These are phyloP conservation scores for Jackrogersella minutella DNA, from an alignment of 495 filamentous ascomycete genomes.

Conservation along the genomic window DNA sequence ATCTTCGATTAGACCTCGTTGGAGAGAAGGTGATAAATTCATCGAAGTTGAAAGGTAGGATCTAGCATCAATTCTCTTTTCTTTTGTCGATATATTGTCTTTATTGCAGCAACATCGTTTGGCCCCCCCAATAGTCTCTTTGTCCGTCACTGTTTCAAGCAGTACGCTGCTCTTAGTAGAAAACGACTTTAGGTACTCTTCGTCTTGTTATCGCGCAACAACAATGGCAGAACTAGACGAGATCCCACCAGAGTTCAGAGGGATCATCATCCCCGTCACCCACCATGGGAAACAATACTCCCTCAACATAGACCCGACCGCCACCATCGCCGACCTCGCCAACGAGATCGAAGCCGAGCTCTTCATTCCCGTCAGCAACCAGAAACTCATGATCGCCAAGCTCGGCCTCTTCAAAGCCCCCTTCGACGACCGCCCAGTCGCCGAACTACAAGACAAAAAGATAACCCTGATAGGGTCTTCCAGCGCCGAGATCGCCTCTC, in stretches of 20 bases:
- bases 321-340: constrained; percentile 70
- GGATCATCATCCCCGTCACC: constrained; percentile 59
- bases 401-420: constrained; percentile 72
- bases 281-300: constrained; percentile 63
- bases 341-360: constrained; percentile 60
- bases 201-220: neutral
- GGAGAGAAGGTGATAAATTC: neutral
- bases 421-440: constrained; percentile 50
- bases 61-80: constrained; percentile 5
- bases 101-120: neutral
- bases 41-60: constrained; percentile 16
- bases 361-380: constrained; percentile 71
- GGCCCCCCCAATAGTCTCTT: neutral
- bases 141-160: neutral
- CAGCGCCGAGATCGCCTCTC: constrained; percentile 57
- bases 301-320: constrained; percentile 52
- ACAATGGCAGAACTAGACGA: constrained; percentile 37
- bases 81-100: neutral
- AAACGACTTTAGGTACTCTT: no score
- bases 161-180: neutral
- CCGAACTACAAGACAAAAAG: constrained; percentile 62
- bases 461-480: constrained; percentile 71
- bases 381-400: constrained; percentile 78
- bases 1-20: constrained; percentile 29
- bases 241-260: constrained; percentile 28